Conservation (phyloP, 108 stramenopile genomes). For the Nitzschia palea region DNA sequence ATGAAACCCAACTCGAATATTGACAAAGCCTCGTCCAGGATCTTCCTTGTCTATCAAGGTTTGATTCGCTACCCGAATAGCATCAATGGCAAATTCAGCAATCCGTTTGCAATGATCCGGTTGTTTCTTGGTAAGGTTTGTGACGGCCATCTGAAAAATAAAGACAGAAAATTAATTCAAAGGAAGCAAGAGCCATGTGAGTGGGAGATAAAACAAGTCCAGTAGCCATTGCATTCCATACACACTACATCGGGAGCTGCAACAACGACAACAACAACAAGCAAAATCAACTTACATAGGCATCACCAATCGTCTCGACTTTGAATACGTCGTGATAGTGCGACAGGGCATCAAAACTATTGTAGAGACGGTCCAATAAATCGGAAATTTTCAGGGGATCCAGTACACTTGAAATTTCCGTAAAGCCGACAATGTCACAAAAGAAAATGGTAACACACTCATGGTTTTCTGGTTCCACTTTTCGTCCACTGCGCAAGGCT, state of each 20-base stretch:
- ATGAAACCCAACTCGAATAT: constrained; percentile 73
- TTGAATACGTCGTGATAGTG: constrained; percentile 74
- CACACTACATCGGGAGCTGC: too few species aligned
- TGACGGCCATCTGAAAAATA: constrained; percentile 53
- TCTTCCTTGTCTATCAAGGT: constrained; percentile 54
- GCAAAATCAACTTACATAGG: constrained; percentile 46
- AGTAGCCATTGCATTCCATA: background rate
- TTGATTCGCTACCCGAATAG: constrained; percentile 54
- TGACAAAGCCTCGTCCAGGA: constrained; percentile 50
- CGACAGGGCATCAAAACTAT: constrained; percentile 61
- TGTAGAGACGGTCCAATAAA: constrained; percentile 69
- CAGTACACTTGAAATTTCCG: constrained; percentile 50
- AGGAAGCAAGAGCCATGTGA: background rate
- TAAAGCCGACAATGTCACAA: constrained; percentile 73
- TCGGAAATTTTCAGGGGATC: constrained; percentile 56
- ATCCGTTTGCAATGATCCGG: constrained; percentile 75
- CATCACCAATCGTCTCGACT: constrained; percentile 78
- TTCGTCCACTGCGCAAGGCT: constrained; percentile 42
- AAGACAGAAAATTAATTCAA: background rate
- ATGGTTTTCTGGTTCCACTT: constrained; percentile 51
- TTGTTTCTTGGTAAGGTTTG: constrained; percentile 66
- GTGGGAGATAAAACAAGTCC: constrained; percentile 12
- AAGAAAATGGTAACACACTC: constrained; percentile 65
- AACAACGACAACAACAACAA: too few species aligned
- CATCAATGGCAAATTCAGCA: constrained; percentile 68